Conservation (phyloP, 768 basidiomycete genomes). For the Kwoniella mangroviensis region DNA sequence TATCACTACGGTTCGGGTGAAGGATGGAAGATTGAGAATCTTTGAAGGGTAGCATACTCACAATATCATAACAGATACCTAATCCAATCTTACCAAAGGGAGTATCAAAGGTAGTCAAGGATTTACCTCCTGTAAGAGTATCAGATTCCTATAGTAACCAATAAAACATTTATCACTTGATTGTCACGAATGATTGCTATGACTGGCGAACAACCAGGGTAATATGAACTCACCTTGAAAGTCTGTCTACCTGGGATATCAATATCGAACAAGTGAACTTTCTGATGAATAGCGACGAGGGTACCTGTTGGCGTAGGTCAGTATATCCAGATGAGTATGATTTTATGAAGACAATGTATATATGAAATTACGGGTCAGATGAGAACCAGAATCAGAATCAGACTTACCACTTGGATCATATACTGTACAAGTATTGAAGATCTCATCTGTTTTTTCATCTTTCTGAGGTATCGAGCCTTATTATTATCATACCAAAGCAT, state of each 20-base stretch:
- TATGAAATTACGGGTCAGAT: no score
- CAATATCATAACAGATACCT: slow-evolving; percentile 93
- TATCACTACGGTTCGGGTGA: no score
- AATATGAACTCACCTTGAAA: slow-evolving; percentile 48
- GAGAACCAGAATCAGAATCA: neutral
- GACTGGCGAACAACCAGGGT: no score
- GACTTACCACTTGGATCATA: slow-evolving; percentile 66
- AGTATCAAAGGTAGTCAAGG: slow-evolving; percentile 81
- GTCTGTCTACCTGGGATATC: slow-evolving; percentile 67
- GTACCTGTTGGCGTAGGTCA: slow-evolving; percentile 64
- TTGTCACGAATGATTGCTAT: no score
- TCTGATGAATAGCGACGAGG: slow-evolving; percentile 84
- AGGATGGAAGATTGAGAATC: no score
- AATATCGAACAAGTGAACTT: slow-evolving; percentile 96
- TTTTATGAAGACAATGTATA: no score
- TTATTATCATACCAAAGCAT: neutral
- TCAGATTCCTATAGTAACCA: slow-evolving; percentile 59
- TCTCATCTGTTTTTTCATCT: slow-evolving; percentile 65
- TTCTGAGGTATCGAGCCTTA: slow-evolving; percentile 91
- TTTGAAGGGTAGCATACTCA: slow-evolving; percentile 16
- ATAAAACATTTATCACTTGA: no score
- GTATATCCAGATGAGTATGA: no score
- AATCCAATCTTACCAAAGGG: slow-evolving; percentile 97
- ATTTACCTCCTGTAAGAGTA: slow-evolving; percentile 75
- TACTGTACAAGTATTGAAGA: slow-evolving; percentile 93